A percentile compares a stretch with the other conserved stretches of the same genome.
Evolutionary conservation across 2,329 filamentous ascomycete genomes (phyloP).

Genomic region (Mycosphaerella sp.): DNA sequence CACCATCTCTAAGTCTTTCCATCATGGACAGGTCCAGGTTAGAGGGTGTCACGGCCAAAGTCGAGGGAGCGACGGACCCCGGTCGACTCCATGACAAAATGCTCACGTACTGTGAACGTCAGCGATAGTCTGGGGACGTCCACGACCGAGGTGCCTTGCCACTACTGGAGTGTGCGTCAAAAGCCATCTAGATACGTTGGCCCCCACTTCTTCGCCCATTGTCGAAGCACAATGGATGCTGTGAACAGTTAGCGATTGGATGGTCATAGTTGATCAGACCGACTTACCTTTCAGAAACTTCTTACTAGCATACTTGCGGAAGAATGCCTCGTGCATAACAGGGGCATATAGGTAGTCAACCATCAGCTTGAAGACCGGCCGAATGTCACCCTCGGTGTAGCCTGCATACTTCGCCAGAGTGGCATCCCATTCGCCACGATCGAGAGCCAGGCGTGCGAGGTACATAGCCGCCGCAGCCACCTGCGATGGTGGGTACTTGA

Average conservation of each 20-base stretch:
- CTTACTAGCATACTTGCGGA: constrained; percentile 99
- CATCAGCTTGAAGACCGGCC: constrained; percentile 89
- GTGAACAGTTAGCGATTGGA: constrained; percentile 25
- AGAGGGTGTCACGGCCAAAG: constrained; percentile 6
- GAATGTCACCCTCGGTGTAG: constrained; percentile 86
- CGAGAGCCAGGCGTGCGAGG: constrained; percentile 79
- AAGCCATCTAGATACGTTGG: constrained; percentile 31
- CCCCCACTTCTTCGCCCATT: constrained; percentile 68
- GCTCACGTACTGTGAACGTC: constrained; percentile 12
- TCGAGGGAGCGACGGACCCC: constrained; percentile 11
- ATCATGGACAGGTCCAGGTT: constrained; percentile 10
- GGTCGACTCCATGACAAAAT: constrained; percentile 7
- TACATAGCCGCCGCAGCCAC: constrained; percentile 94
- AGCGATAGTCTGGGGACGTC: constrained; percentile 9
- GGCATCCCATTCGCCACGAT: constrained; percentile 85
- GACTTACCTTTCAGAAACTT: constrained; percentile 92
- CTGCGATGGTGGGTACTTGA: constrained; percentile 81
- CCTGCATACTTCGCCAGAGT: constrained; percentile 87
- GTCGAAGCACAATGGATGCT: constrained; percentile 87
- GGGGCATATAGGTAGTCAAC: constrained; percentile 91
- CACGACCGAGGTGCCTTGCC: constrained; percentile 32
- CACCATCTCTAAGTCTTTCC: constrained; percentile 1
- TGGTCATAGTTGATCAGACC: constrained; percentile 10
- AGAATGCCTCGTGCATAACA: constrained; percentile 92
- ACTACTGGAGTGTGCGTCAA: constrained; percentile 21